Evolutionary conservation across 1,139 yeast species (phyloP).

Genomic region (Lipomyces yarrowii): DNA sequence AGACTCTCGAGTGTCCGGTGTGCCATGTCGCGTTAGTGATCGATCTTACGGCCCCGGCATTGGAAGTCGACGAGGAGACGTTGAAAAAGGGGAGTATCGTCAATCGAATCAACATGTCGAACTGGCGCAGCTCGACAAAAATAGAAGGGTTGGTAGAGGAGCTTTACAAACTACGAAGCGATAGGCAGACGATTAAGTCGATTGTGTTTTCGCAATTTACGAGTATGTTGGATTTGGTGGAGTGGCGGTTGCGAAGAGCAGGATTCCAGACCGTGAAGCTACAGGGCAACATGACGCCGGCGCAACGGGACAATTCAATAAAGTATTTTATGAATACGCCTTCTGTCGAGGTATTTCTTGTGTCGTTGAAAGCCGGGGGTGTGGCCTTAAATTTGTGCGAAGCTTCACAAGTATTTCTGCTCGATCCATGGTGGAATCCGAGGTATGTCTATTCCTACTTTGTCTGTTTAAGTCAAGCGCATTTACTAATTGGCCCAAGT

Average conservation of each 20-base stretch:
- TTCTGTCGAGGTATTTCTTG: slow-evolving; percentile 87
- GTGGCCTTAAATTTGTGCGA: slow-evolving; percentile 95
- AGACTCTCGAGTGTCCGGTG: slow-evolving; percentile 82
- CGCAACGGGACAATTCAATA: slow-evolving; percentile 89
- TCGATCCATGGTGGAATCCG: slow-evolving; percentile 99
- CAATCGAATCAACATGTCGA: slow-evolving; percentile 80
- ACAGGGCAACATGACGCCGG: slow-evolving; percentile 96
- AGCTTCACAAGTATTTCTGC: slow-evolving; percentile 90
- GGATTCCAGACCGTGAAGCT: slow-evolving; percentile 92
- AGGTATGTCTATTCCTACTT: slow-evolving; percentile 5
- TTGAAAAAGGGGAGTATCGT: slow-evolving; percentile 80
- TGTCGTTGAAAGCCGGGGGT: slow-evolving; percentile 96
- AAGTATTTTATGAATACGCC: slow-evolving; percentile 90
- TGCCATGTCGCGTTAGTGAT: slow-evolving; percentile 92
- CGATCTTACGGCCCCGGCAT: slow-evolving; percentile 83
- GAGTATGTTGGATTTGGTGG: slow-evolving; percentile 91
- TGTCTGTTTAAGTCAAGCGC: background rate
- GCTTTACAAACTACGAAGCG: slow-evolving; percentile 80
- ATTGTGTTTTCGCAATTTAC: slow-evolving; percentile 97
- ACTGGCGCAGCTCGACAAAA: slow-evolving; percentile 92
- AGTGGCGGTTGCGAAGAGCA: slow-evolving; percentile 91
- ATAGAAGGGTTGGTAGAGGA: slow-evolving; percentile 96
- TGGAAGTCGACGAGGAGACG: slow-evolving; percentile 68
- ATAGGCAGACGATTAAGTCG: slow-evolving; percentile 75
- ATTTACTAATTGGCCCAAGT: slow-evolving; percentile 43